Percentiles rank a stretch among this genome's conserved stretches.
These are phyloP conservation scores for Pseudonitzschia delicatissima DNA, from an alignment of 108 stramenopile species.

Conservation along the genomic window DNA sequence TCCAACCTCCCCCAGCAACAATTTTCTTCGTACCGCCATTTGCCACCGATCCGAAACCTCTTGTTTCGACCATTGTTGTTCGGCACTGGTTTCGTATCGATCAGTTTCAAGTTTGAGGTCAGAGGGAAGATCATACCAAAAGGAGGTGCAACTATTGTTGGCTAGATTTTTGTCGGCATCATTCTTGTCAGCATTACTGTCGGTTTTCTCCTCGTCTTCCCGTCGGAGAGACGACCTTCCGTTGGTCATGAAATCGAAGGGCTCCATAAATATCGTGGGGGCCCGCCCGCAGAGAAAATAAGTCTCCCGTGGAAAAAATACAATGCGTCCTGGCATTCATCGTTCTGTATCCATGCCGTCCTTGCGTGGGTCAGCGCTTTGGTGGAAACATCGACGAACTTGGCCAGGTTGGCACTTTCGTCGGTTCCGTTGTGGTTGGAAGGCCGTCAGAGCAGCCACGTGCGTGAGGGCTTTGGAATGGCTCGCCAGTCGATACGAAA, in stretches of 20 bases:
- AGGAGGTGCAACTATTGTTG: not conserved
- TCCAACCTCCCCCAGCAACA: constrained; percentile 78
- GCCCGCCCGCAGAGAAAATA: constrained; percentile 55
- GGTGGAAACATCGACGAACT: constrained; percentile 46
- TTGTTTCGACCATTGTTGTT: constrained; percentile 43
- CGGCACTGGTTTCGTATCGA: constrained; percentile 55
- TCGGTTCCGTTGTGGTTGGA: constrained; percentile 22
- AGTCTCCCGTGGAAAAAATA: constrained; percentile 81
- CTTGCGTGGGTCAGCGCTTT: constrained; percentile 64
- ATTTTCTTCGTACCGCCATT: constrained; percentile 72
- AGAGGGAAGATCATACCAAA: constrained; percentile 70
- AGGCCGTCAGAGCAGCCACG: constrained; percentile 63
- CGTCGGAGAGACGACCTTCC: not conserved
- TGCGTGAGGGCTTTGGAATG: constrained; percentile 65
- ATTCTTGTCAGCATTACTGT: not conserved
- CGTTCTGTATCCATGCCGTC: constrained; percentile 63
- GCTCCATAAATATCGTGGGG: constrained; percentile 81
- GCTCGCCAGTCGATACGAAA: constrained; percentile 60
- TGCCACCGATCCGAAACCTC: constrained; percentile 64
- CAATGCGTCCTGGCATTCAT: constrained; percentile 86
- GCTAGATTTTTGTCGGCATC: not conserved
- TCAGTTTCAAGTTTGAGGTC: constrained; percentile 65
- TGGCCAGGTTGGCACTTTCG: constrained; percentile 27
- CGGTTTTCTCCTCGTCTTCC: not conserved
- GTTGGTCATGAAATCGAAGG: constrained; percentile 42